Conservation (phyloP, 345 rosid genomes). For the Mangifera indica region DNA sequence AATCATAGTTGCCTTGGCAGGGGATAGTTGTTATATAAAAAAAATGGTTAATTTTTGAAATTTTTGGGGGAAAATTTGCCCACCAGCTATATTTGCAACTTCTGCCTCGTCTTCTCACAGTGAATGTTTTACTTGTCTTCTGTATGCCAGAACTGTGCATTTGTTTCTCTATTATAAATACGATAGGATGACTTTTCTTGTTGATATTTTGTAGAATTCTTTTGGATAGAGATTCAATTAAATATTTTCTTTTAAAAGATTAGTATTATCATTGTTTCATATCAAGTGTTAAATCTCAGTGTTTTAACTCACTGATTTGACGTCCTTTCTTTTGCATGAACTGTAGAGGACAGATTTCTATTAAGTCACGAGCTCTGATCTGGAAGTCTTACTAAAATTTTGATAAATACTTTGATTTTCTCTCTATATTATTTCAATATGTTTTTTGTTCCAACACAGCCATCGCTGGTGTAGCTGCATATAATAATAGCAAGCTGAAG, state of each 20-base stretch:
- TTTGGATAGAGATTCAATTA: not conserved
- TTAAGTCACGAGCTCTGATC: not conserved
- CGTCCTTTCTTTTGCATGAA: not conserved
- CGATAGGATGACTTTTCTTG: not conserved
- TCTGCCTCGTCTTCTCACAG: not conserved
- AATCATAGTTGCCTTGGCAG: not conserved
- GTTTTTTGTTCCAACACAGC: conserved; percentile 42
- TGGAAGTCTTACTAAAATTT: not conserved
- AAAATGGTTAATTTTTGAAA: not conserved
- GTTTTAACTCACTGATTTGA: not conserved
- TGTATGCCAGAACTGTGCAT: not conserved
- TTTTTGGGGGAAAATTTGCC: too few species aligned
- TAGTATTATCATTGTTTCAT: not conserved
- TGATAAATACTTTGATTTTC: not conserved
- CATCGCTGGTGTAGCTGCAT: conserved; percentile 95
- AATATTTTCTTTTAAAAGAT: not conserved
- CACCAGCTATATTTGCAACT: not conserved
- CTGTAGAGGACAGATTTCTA: not conserved
- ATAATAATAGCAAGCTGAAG: conserved; percentile 82
- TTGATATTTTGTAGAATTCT: not conserved
- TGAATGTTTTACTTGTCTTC: not conserved
- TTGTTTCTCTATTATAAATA: not conserved
- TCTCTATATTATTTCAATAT: not conserved
- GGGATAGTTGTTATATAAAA: too few species aligned
- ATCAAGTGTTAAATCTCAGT: not conserved